phyloP scores from a whole-genome alignment of 1,139 yeast genomes.

The Candida glucosophila region DNA sequence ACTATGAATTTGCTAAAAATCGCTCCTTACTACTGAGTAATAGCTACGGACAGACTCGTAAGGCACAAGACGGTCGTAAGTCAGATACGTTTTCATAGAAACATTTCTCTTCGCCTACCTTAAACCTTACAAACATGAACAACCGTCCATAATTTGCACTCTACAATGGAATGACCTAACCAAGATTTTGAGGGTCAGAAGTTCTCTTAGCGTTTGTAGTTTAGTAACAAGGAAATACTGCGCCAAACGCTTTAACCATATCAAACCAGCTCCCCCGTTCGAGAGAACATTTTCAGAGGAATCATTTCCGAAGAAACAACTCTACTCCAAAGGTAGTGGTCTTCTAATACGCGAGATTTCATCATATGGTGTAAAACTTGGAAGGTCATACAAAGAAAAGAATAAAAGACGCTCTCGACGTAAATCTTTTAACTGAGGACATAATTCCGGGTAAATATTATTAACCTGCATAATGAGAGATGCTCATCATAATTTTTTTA shows the following conservation, averaged over 20 bases:
- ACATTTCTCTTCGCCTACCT: too few species aligned
- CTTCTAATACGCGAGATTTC: constrained; percentile 49
- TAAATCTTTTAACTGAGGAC: not conserved
- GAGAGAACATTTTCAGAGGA: constrained; percentile 31
- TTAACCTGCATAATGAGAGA: not conserved
- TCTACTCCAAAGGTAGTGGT: constrained; percentile 41
- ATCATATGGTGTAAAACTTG: constrained; percentile 53
- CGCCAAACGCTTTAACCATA: constrained; percentile 57
- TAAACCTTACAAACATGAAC: too few species aligned
- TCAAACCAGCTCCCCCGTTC: constrained; percentile 37
- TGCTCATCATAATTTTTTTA: constrained; percentile 3
- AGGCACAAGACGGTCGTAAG: too few species aligned
- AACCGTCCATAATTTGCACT: too few species aligned
- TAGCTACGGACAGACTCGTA: too few species aligned
- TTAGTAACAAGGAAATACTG: constrained; percentile 49
- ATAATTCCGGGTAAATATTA: not conserved
- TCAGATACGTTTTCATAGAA: too few species aligned
- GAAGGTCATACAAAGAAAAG: constrained; percentile 38
- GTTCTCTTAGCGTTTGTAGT: constrained; percentile 37
- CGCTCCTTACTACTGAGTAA: too few species aligned
- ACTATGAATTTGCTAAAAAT: too few species aligned
- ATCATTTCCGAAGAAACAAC: constrained; percentile 23
- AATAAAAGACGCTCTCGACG: constrained; percentile 1
- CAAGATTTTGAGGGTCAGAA: constrained; percentile 30
- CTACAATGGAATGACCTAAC: constrained; percentile 3